Base-by-base conservation (phyloP, 2,329 filamentous ascomycete species). In the Talaromyces sp. region DNA sequence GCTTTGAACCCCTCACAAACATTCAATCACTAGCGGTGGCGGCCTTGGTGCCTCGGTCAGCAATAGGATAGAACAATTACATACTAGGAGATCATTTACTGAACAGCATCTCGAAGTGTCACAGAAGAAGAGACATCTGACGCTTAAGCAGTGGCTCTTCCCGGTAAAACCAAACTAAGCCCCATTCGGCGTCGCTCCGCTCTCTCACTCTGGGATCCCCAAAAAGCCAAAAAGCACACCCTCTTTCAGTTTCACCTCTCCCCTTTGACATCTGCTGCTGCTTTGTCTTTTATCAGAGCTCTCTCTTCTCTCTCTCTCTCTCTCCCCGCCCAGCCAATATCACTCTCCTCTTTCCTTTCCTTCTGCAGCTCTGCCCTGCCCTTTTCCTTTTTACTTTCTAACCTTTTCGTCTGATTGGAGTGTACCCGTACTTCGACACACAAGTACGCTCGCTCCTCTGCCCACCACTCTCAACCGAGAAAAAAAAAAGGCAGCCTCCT, bases 401-500 rank as follows among this genome's bases (percentile, higher is more conserved):
- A 14, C 1, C 44, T 39, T 50, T 40, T 31, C 44, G 16, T 46
- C 46, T 35, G 37, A 64, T 61, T 60, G 59, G 61, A 42, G 57
- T 39, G 50, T 46, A 54, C 63, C 14, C 44, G 31, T 52, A 59
- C 42, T 59, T 59, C 37, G 50, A 54, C 37, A 18, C 33, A 39
- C 37, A 25, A 58, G 54, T 54, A 21, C 55, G 52, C 58, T 64
- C 55, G 52, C 58, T 64, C 66, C 48, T 63, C 65, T 65, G 61
- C 60, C 54, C 61, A 65, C 62, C 64, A 60, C 62, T 58, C 44
- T 11, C 44, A 33, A 37, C 50, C 48, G 48, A 54, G 12, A 25
- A 50, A 50, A 52, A 52, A 33, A 33, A 63, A 58, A 55, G 59
- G 40, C 57, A 58, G 57, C 64, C 54, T 57, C 63, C 46, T 60